Conservation (phyloP, 78 protist genomes). For the Monosiga brevicollis region DNA sequence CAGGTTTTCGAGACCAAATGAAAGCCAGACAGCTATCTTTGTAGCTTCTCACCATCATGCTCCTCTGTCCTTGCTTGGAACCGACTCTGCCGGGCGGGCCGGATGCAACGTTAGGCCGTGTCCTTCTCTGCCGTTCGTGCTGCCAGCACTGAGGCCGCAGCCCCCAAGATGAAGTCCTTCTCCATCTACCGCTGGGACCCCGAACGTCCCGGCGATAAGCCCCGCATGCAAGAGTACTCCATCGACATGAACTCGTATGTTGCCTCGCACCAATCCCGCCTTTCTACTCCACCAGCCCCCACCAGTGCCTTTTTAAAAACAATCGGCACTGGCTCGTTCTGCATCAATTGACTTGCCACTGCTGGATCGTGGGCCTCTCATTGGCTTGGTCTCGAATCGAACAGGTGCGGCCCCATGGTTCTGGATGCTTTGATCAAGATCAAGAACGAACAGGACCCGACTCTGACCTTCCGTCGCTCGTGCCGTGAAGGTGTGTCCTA, state of each 20-base stretch:
- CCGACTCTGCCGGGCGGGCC: no score
- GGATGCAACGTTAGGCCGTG: no score
- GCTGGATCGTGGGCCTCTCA: not conserved
- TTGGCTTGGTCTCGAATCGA: not conserved
- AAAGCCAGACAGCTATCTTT: no score
- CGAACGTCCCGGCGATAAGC: slow-evolving; percentile 48
- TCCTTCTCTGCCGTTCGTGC: no score
- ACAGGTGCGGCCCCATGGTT: slow-evolving; percentile 78
- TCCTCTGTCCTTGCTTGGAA: no score
- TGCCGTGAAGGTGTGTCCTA: slow-evolving; percentile 66
- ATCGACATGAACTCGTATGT: slow-evolving; percentile 42
- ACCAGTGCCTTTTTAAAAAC: not conserved
- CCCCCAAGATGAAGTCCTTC: slow-evolving; percentile 6
- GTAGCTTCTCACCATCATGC: no score
- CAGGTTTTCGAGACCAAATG: no score
- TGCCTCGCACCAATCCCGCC: not conserved
- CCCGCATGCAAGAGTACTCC: slow-evolving; percentile 53
- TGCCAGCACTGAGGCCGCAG: no score
- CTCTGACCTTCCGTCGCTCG: slow-evolving; percentile 80
- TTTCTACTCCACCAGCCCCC: not conserved
- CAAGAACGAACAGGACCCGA: slow-evolving; percentile 71
- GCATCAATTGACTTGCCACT: not conserved
- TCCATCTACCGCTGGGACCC: slow-evolving; percentile 31
- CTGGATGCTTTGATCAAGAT: slow-evolving; percentile 67
- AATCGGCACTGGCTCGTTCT: not conserved